These are phyloP conservation scores for Metahyphopichia silvanorum DNA, from an alignment of 805 yeast species.

Conservation along the genomic window DNA sequence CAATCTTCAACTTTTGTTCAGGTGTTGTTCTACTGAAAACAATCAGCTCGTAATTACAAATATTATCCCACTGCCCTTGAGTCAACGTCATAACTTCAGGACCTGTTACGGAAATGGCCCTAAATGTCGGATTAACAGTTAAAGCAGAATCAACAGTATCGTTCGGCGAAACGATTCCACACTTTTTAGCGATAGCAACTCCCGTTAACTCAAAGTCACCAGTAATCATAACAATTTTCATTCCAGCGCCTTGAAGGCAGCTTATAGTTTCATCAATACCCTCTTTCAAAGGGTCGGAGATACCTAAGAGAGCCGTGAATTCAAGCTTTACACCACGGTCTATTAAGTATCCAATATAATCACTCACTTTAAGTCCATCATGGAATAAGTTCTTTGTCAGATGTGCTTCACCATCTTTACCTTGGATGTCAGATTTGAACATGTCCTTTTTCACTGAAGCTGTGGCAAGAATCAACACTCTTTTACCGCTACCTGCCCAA, in stretches of 20 bases:
- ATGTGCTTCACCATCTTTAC: conserved; percentile 8
- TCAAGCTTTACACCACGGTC: conserved; percentile 12
- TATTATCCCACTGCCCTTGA: conserved; percentile 42
- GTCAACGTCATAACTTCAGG: conserved; percentile 24
- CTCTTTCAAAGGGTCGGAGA: conserved; percentile 43
- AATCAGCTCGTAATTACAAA: conserved; percentile 34
- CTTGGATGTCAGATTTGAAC: conserved; percentile 6
- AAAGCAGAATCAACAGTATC: conserved; percentile 14
- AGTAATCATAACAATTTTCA: conserved; percentile 43
- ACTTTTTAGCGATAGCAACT: conserved; percentile 44
- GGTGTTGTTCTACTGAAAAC: conserved; percentile 43
- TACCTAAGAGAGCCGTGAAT: conserved; percentile 38
- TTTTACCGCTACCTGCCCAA: conserved; percentile 37
- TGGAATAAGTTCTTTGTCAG: conserved; percentile 7
- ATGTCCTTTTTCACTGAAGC: conserved; percentile 15
- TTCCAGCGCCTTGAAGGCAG: conserved; percentile 36
- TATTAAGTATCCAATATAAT: conserved; percentile 7
- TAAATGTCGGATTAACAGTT: conserved; percentile 11
- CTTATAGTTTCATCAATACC: conserved; percentile 28
- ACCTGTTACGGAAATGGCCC: conserved; percentile 32
- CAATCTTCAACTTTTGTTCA: conserved; percentile 50
- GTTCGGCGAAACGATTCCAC: conserved; percentile 28
- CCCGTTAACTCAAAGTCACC: conserved; percentile 56
- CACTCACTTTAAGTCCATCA: conserved; percentile 4
- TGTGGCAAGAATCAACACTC: conserved; percentile 28